phyloP scores from a whole-genome alignment of 2,329 filamentous ascomycete species.

The Penicillium sp. region DNA sequence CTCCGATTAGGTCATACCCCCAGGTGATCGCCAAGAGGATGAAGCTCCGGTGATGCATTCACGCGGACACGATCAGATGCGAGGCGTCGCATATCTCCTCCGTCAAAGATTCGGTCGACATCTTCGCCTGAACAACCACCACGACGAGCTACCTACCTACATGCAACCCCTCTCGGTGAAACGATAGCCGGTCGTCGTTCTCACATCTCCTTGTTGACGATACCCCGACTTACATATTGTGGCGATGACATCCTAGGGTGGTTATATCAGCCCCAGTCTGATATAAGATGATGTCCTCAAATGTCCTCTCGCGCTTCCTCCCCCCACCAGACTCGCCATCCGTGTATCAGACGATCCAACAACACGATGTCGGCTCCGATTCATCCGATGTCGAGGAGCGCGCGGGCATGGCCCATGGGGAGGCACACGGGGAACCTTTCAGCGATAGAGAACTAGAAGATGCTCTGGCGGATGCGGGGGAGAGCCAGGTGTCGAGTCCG shows the following conservation, averaged over 20 bases:
- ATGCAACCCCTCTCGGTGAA: not conserved
- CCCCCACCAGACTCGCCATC: constrained; percentile 55
- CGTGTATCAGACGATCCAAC: constrained; percentile 52
- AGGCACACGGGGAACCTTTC: constrained; percentile 55
- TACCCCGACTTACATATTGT: constrained; percentile 3
- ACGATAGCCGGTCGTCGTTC: constrained; percentile 9
- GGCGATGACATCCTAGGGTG: constrained; percentile 18
- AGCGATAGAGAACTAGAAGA: constrained; percentile 62
- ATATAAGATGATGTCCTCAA: constrained; percentile 47
- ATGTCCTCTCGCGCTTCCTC: constrained; percentile 48
- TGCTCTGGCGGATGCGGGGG: constrained; percentile 56
- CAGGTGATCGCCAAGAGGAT: constrained; percentile 7
- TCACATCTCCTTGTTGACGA: constrained; percentile 15
- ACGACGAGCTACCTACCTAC: not conserved
- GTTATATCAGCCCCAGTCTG: constrained; percentile 8
- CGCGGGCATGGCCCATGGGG: constrained; percentile 54
- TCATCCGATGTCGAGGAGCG: constrained; percentile 51
- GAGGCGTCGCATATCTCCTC: not conserved
- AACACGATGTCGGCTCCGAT: constrained; percentile 51
- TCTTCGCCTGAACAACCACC: too few species aligned
- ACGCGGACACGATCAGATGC: constrained; percentile 23
- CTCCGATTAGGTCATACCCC: not conserved
- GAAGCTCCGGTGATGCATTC: constrained; percentile 11
- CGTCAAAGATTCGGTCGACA: not conserved
- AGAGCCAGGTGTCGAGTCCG: constrained; percentile 53